These are phyloP conservation scores for Pyrus hybrid DNA, from an alignment of 331 rosid genomes.

Conservation along the genomic window DNA sequence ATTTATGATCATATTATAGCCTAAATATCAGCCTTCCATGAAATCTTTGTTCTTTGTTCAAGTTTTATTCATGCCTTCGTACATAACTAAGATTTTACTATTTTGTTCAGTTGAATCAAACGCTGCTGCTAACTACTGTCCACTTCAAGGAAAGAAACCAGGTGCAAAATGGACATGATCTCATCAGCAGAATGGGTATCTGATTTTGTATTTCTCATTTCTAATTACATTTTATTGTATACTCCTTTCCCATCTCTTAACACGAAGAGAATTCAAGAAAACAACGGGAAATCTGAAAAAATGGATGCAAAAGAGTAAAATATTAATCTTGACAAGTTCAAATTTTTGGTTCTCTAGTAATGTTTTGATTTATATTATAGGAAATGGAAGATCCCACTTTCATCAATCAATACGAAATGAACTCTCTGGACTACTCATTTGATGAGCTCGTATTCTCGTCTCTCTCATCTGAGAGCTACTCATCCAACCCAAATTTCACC, in stretches of 20 bases:
- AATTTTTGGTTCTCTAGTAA: background rate
- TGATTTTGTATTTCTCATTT: slow-evolving; percentile 10
- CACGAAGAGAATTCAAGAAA: background rate
- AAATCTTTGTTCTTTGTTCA: no score
- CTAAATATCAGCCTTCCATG: no score
- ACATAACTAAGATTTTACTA: background rate
- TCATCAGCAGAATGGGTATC: slow-evolving; percentile 22
- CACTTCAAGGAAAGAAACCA: background rate
- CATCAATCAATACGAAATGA: slow-evolving; percentile 3
- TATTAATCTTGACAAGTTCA: background rate
- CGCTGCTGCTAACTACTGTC: background rate
- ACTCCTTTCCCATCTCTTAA: background rate
- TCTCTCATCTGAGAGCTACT: slow-evolving; percentile 23
- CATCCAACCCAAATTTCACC: slow-evolving; percentile 8
- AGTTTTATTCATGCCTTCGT: background rate
- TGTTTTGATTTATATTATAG: background rate
- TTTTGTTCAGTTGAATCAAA: background rate
- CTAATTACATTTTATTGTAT: background rate
- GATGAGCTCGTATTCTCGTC: slow-evolving; percentile 21
- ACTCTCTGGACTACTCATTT: slow-evolving; percentile 10
- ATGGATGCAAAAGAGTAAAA: no score
- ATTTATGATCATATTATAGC: no score
- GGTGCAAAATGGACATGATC: slow-evolving; percentile 12
- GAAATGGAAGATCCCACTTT: slow-evolving; percentile 16
- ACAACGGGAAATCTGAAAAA: background rate